These are phyloP conservation scores for Brasilioporus rufonigricans DNA, from an alignment of 768 basidiomycete species.

Conservation along the genomic window DNA sequence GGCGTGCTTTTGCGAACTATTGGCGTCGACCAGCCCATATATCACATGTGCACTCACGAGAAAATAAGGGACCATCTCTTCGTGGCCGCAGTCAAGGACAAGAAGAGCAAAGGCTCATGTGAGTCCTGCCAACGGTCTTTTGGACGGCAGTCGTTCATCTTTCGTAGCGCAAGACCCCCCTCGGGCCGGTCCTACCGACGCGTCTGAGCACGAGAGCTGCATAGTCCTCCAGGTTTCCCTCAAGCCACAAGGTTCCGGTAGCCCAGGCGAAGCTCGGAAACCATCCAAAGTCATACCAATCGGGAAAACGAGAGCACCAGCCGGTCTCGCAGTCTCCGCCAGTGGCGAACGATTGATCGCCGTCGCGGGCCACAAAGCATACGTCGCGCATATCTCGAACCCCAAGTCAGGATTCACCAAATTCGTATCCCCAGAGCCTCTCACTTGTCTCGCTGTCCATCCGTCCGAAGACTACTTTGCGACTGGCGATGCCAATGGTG, in stretches of 20 bases:
- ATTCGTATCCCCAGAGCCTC: conserved; percentile 72
- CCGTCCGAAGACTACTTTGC: conserved; percentile 93
- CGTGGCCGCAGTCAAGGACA: conserved; percentile 56
- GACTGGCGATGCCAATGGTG: conserved; percentile 85
- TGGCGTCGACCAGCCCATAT: conserved; percentile 65
- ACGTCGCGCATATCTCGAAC: conserved; percentile 61
- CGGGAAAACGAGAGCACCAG: conserved; percentile 65
- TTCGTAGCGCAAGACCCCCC: conserved; percentile 9
- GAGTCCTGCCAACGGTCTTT: conserved; percentile 2
- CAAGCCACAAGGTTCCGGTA: conserved; percentile 36
- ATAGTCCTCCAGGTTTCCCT: conserved; percentile 65
- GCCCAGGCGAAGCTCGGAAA: conserved; percentile 40
- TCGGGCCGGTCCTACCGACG: not conserved
- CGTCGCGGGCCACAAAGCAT: conserved; percentile 72
- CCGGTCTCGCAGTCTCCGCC: conserved; percentile 69
- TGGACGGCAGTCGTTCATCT: not conserved
- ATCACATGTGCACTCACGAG: conserved; percentile 68
- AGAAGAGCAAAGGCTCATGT: conserved; percentile 40
- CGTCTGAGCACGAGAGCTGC: conserved; percentile 41
- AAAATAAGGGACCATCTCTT: conserved; percentile 67
- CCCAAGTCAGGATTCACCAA: conserved; percentile 71
- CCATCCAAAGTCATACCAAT: conserved; percentile 53
- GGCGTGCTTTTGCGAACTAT: conserved; percentile 76
- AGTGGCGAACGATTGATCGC: conserved; percentile 78
- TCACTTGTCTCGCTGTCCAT: conserved; percentile 86